Conservation (phyloP, 179 eudicot genomes). For the Corrigiola litoralis region DNA sequence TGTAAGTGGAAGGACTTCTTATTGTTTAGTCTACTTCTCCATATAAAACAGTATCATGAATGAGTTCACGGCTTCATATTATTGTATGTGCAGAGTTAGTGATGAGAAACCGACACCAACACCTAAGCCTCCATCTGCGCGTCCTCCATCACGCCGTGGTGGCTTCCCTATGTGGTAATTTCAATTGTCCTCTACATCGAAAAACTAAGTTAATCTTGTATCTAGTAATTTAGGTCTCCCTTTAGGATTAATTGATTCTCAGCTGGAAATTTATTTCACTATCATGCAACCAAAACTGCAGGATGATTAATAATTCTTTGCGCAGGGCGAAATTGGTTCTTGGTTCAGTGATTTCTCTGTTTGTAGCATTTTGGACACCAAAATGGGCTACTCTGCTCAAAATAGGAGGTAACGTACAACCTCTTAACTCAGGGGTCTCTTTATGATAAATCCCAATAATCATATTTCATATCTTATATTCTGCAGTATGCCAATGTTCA, state of each 20-base stretch:
- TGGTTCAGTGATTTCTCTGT: conserved; percentile 41
- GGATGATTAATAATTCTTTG: not conserved
- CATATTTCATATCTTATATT: too few relatives aligned
- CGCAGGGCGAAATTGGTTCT: conserved; percentile 49
- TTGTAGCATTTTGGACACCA: conserved; percentile 48
- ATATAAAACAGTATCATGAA: too few relatives aligned
- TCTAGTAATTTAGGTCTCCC: too few relatives aligned
- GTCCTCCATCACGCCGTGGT: conserved; percentile 10
- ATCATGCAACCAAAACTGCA: not conserved
- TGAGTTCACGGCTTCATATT: too few relatives aligned
- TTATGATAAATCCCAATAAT: too few relatives aligned
- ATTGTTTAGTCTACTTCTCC: not conserved
- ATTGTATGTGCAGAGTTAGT: conserved; percentile 19
- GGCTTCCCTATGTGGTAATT: conserved; percentile 17
- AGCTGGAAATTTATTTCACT: too few relatives aligned
- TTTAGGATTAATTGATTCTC: too few relatives aligned
- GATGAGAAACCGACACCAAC: not conserved
- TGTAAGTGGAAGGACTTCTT: conserved; percentile 1
- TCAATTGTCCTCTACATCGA: too few relatives aligned
- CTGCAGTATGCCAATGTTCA: too few relatives aligned
- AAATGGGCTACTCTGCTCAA: conserved; percentile 42
- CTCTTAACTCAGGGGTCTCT: not conserved
- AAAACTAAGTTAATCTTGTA: too few relatives aligned
- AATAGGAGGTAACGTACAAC: conserved; percentile 51
- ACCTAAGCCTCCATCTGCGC: not conserved